Evolutionary conservation across 805 yeast species (phyloP).

Genomic region (Ogataea populi-albae): DNA sequence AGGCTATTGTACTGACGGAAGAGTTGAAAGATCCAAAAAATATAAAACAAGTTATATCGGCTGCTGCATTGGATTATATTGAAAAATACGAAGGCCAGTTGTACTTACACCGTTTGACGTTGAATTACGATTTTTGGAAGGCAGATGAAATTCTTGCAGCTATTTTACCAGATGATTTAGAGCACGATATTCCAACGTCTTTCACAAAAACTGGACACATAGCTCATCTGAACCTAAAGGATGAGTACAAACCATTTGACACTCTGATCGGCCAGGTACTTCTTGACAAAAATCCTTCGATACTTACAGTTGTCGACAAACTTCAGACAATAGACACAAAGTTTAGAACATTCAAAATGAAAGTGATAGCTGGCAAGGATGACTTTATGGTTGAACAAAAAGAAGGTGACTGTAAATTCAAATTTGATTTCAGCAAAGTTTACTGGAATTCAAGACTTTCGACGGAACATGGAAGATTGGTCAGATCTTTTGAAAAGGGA

Average conservation of each 20-base stretch:
- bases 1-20: slow-evolving; percentile 63
- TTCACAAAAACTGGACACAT: slow-evolving; percentile 93
- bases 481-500: slow-evolving; percentile 53
- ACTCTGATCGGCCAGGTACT: slow-evolving; percentile 83
- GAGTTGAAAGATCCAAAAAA: slow-evolving; percentile 39
- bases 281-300: slow-evolving; percentile 77
- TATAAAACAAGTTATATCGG: slow-evolving; percentile 38
- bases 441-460: slow-evolving; percentile 97
- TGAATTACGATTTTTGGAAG: slow-evolving; percentile 82
- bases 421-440: slow-evolving; percentile 87
- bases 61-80: slow-evolving; percentile 44
- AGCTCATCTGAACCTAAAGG: slow-evolving; percentile 85
- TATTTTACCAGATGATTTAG: slow-evolving; percentile 66
- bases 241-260: slow-evolving; percentile 81
- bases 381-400: slow-evolving; percentile 78
- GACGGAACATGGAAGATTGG: slow-evolving; percentile 87
- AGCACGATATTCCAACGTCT: slow-evolving; percentile 81
- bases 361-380: slow-evolving; percentile 82
- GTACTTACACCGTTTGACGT: slow-evolving; percentile 48
- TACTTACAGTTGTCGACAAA: slow-evolving; percentile 90
- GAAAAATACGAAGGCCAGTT: slow-evolving; percentile 45
- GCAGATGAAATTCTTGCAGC: slow-evolving; percentile 81
- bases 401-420: slow-evolving; percentile 83
- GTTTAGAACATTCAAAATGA: slow-evolving; percentile 92
- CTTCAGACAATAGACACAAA: slow-evolving; percentile 81